Conservation (phyloP, 2,329 filamentous ascomycete species). For the Cordyceps tenuipes region DNA sequence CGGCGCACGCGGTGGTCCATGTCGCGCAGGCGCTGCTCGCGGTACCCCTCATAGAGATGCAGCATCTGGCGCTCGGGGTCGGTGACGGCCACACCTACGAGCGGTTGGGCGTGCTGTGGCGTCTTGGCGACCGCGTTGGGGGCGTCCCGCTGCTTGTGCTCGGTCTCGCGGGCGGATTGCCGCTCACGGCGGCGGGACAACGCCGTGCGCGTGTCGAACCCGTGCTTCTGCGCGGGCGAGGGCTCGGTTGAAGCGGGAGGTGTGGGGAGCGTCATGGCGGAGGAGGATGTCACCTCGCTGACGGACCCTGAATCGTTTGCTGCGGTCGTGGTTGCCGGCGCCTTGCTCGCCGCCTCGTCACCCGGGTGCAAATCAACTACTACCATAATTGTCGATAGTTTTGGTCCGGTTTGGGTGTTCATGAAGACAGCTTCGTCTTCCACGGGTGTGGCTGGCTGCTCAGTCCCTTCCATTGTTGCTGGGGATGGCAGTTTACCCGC, state of each 20-base stretch:
- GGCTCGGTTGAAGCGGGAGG: conserved; percentile 24
- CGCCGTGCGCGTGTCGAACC: conserved; percentile 21
- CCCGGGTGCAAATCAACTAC: conserved; percentile 27
- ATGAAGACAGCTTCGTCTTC: conserved; percentile 13
- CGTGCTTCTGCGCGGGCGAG: conserved; percentile 20
- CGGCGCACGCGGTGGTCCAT: conserved; percentile 38
- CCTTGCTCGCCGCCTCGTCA: not conserved
- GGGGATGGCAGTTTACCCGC: not conserved
- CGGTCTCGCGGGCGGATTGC: conserved; percentile 22
- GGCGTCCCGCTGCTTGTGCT: conserved; percentile 19
- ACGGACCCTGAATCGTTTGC: not conserved
- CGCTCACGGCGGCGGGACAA: conserved; percentile 27
- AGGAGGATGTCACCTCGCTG: not conserved
- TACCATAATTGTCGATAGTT: conserved; percentile 31
- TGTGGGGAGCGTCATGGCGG: conserved; percentile 15
- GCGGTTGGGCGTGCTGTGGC: conserved; percentile 17
- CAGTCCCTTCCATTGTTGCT: not conserved
- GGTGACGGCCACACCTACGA: conserved; percentile 11
- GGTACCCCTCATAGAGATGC: conserved; percentile 31
- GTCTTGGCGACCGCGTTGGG: conserved; percentile 15
- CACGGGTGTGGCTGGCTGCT: not conserved
- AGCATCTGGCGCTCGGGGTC: conserved; percentile 27
- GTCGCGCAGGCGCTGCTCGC: conserved; percentile 35
- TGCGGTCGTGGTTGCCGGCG: not conserved
- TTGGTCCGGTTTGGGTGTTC: conserved; percentile 15